Base-by-base conservation (phyloP, 208 protist genomes). In the Porcisia deanei region DNA sequence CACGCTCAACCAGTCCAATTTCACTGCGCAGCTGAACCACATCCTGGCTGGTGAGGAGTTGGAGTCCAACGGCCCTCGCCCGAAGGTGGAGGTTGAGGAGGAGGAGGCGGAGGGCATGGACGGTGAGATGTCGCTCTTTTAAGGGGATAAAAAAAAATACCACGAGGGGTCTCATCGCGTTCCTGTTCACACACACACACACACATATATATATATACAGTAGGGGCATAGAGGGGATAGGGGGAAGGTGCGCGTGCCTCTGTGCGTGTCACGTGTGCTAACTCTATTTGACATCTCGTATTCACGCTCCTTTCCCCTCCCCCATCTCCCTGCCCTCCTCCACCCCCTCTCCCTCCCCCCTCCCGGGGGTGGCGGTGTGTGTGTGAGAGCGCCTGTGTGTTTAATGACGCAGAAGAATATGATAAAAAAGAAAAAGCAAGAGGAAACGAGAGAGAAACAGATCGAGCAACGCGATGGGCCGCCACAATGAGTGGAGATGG, bases 121-220 rank as follows among this genome's bases (percentile, higher is more conserved):
- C 70, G 91, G 86, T n/a, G 94, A 97, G 55, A 91, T 97, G 80
- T 95, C 94, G 14, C 92, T 96, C 61, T 97, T 97, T 76, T 97
- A 85, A 91, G 69, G 20, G 9, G 47, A 37, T 10, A 30, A 22
- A 12, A 14, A 22, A 14, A 49, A 12, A 37, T 47, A 57, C 39
- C 3, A 22, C 47, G 47, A 12, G 47, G 47, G 5, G 47, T 52
- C 10, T 12, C 8, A 52, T 14, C 47, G 47, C 47, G 47, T 1
- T 52, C 47, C 47, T 52, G 8, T n/a, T 7, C 57, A 25, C 14
- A 5, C 57, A 5, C 25, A 30, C 30, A 30, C 30, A 30, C 30
- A 30, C 30, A n/a, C n/a, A n/a, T n/a, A 8, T 60, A 3, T 5
- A 30, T 60, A 12, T n/a, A 60, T 60, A 52, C 47, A 5, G 10